Percentiles rank a stretch among this genome's conserved stretches.
phyloP scores from a whole-genome alignment of 2,329 filamentous ascomycete species.

The Atkinsonella hypoxylon region DNA sequence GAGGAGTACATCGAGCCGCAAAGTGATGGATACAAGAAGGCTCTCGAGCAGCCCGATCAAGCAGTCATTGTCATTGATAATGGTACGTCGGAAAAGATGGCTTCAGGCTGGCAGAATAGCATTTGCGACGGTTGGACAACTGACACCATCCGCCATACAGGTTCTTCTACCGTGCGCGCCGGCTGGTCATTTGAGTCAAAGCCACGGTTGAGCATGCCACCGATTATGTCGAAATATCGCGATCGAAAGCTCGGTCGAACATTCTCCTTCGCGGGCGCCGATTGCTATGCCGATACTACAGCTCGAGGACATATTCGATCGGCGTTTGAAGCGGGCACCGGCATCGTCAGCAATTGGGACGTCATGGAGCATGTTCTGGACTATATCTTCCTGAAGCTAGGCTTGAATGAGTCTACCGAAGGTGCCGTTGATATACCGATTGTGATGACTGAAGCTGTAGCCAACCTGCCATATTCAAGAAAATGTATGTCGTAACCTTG shows the following conservation, averaged over 20 bases:
- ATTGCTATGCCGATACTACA: slow-evolving; percentile 91
- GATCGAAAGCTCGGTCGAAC: slow-evolving; percentile 89
- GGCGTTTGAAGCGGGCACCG: slow-evolving; percentile 81
- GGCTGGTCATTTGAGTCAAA: slow-evolving; percentile 87
- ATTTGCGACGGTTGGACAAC: neutral
- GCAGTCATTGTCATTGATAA: slow-evolving; percentile 96
- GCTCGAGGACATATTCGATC: slow-evolving; percentile 82
- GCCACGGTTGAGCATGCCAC: slow-evolving; percentile 72
- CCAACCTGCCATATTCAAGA: slow-evolving; percentile 77
- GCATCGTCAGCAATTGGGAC: slow-evolving; percentile 95
- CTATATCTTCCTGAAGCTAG: slow-evolving; percentile 89
- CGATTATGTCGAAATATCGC: slow-evolving; percentile 88
- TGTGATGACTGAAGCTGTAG: slow-evolving; percentile 91
- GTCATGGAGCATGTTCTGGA: slow-evolving; percentile 91
- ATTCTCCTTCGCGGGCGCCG: slow-evolving; percentile 82
- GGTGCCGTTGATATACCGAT: slow-evolving; percentile 74
- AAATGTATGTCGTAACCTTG: slow-evolving; percentile 51
- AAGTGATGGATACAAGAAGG: slow-evolving; percentile 59
- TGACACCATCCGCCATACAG: slow-evolving; percentile 31
- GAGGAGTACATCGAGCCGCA: slow-evolving; percentile 41
- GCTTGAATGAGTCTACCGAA: slow-evolving; percentile 57
- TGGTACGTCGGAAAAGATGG: slow-evolving; percentile 42
- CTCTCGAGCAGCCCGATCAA: slow-evolving; percentile 42
- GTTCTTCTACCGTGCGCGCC: slow-evolving; percentile 78
- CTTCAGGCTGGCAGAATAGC: neutral